Percentiles rank a stretch among this genome's conserved stretches.
These are phyloP conservation scores for Stephania japonica DNA, from an alignment of 164 flowering plant species.

Conservation along the genomic window DNA sequence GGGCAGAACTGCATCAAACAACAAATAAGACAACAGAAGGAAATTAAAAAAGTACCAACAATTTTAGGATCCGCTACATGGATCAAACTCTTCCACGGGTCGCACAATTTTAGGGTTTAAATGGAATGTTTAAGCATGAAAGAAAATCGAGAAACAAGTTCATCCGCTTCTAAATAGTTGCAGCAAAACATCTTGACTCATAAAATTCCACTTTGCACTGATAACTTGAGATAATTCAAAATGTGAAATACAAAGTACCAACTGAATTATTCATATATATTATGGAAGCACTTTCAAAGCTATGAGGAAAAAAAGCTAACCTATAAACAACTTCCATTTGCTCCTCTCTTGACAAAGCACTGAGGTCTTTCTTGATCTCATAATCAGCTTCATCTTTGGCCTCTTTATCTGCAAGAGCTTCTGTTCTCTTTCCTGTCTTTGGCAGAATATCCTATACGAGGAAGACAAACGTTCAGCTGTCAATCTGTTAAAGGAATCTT, in stretches of 20 bases:
- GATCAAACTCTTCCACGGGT: too few relatives aligned
- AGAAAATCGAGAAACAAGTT: not conserved
- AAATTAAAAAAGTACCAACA: not conserved
- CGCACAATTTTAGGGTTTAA: not conserved
- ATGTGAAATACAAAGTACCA: not conserved
- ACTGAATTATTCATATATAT: not conserved
- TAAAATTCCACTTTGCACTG: not conserved
- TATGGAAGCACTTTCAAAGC: not conserved
- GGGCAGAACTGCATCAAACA: slow-evolving; percentile 56
- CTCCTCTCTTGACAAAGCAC: slow-evolving; percentile 71
- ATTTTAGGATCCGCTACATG: not conserved
- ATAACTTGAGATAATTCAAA: not conserved
- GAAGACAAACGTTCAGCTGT: not conserved
- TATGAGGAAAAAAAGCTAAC: slow-evolving; percentile 24
- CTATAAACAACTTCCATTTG: slow-evolving; percentile 78
- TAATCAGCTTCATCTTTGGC: slow-evolving; percentile 41
- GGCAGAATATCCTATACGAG: slow-evolving; percentile 41
- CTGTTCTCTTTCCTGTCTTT: slow-evolving; percentile 30
- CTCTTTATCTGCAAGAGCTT: slow-evolving; percentile 25
- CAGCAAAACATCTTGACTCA: not conserved
- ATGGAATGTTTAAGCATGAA: not conserved
- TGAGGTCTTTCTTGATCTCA: slow-evolving; percentile 58
- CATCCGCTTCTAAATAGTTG: not conserved
- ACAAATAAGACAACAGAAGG: not conserved
- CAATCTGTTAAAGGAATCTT: not conserved